These are phyloP conservation scores for Circinella minor DNA, from an alignment of 371 early-diverging fungal species.

Conservation along the genomic window DNA sequence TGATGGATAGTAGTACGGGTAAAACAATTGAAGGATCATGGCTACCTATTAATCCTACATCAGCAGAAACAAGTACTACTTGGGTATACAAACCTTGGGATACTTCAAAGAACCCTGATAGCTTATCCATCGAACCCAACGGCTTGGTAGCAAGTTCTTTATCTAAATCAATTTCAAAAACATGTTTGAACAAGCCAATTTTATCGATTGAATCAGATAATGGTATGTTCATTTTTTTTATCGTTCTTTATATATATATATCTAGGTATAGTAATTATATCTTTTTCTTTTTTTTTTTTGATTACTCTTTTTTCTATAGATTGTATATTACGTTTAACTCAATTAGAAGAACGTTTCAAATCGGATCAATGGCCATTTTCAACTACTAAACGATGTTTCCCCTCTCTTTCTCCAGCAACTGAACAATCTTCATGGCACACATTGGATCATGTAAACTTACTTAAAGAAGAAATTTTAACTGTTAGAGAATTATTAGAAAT, in stretches of 20 bases:
- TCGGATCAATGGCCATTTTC: neutral
- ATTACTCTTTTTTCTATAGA: neutral
- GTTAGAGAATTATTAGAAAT: constrained; percentile 83
- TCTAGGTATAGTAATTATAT: no score
- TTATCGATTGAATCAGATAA: neutral
- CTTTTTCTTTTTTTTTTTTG: no score
- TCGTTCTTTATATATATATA: no score
- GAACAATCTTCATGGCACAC: constrained; percentile 33
- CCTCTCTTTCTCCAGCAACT: neutral
- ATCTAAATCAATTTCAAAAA: constrained; percentile 15
- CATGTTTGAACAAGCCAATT: neutral
- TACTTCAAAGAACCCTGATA: neutral
- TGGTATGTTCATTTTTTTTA: neutral
- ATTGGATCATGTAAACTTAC: constrained; percentile 45
- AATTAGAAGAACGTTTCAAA: neutral
- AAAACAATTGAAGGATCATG: constrained; percentile 16
- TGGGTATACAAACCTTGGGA: constrained; percentile 25
- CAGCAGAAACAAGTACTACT: constrained; percentile 19
- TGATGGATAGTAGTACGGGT: constrained; percentile 12
- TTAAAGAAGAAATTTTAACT: constrained; percentile 65
- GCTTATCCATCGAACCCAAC: neutral
- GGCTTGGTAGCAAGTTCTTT: constrained; percentile 6
- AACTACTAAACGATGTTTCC: neutral
- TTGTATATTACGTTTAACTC: neutral
- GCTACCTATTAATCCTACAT: constrained; percentile 20